A percentile compares a stretch with the other conserved stretches of the same genome.
Evolutionary conservation across 176 grass and related monocot species (phyloP).

Genomic region (Echinochloa phyllopogon): DNA sequence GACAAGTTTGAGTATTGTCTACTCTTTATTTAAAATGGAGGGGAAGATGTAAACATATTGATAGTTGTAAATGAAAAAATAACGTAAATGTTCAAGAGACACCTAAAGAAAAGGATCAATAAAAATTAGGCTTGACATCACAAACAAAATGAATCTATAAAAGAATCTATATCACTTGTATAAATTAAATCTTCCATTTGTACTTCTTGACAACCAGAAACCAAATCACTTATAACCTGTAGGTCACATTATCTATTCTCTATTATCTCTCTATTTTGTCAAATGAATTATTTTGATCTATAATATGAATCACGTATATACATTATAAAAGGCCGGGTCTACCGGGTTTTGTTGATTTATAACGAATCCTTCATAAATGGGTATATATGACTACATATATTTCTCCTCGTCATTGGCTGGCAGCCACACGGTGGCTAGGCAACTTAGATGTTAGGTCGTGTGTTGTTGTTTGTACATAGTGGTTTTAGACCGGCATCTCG

Average conservation of each 20-base stretch:
- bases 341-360: neutral
- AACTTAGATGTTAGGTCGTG: no score
- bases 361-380: no score
- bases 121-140: neutral
- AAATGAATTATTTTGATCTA: neutral
- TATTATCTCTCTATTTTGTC: neutral
- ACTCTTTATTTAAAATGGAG: no score
- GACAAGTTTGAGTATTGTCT: no score
- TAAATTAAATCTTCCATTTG: neutral
- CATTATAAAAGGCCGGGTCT: neutral
- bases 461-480: no score
- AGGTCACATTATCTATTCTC: neutral
- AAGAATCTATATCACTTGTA: neutral
- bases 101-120: neutral
- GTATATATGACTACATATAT: neutral
- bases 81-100: neutral
- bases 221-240: neutral
- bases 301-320: neutral
- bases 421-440: no score
- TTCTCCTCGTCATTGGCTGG: neutral
- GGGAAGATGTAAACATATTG: no score
- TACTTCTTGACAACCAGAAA: neutral
- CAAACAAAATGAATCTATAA: neutral
- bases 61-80: neutral
- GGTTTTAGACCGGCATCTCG: no score